phyloP scores from a whole-genome alignment of 805 yeast genomes.

The Cyberlindnera bimundalis region DNA sequence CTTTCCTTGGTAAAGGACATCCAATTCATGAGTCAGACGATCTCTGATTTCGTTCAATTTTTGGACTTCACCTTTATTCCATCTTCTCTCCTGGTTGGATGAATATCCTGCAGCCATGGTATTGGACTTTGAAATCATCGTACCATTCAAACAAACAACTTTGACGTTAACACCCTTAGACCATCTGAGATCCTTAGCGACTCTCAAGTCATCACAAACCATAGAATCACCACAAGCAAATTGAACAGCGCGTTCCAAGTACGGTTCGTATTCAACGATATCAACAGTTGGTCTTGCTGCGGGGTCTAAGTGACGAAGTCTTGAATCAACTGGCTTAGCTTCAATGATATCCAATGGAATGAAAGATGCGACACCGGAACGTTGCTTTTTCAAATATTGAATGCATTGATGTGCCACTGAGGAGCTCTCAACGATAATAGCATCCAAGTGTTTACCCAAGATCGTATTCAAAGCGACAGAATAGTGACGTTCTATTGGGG shows the following conservation, averaged over 20 bases:
- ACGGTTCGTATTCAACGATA: conserved; percentile 63
- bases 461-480: conserved; percentile 72
- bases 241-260: conserved; percentile 71
- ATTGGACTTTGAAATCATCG: conserved; percentile 80
- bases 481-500: conserved; percentile 69
- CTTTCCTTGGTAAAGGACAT: conserved; percentile 40
- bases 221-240: conserved; percentile 78
- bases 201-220: conserved; percentile 64
- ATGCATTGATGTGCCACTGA: conserved; percentile 73
- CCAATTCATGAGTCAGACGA: conserved; percentile 44
- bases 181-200: conserved; percentile 77
- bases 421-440: conserved; percentile 76
- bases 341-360: conserved; percentile 82
- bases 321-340: conserved; percentile 49
- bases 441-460: conserved; percentile 75
- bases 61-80: conserved; percentile 72
- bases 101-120: conserved; percentile 88
- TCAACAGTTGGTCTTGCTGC: conserved; percentile 70
- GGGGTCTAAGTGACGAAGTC: conserved; percentile 49
- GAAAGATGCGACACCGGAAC: conserved; percentile 82
- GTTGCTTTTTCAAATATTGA: conserved; percentile 74
- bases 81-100: conserved; percentile 46
- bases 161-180: conserved; percentile 52
- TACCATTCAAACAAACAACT: conserved; percentile 79
- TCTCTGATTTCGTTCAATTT: conserved; percentile 47